Base-by-base conservation (phyloP, 805 yeast species). In the Sugiyamaella chiloensis region DNA sequence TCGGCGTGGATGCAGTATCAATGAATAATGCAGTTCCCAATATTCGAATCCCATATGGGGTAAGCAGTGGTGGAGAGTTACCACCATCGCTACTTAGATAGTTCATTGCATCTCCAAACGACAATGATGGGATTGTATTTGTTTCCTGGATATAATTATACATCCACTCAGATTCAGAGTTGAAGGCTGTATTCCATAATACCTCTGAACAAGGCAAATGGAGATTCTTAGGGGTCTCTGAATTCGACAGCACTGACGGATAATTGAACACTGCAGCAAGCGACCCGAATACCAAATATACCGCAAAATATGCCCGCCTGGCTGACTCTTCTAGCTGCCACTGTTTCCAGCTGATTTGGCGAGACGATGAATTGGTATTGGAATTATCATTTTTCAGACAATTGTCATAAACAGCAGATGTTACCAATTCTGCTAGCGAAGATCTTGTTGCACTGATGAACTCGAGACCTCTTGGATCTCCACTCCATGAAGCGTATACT, bases 171-270 rank as follows among this genome's bases (percentile, higher is more conserved):
- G 49, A 48, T 36, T 57, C 59, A 16, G 43, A 31, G 30, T 26
- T 30, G 17, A 58, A 56, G 4, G 57, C 37, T 16, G 60, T 49
- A 45, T 56, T 57, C 69, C 69, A 64, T 11, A 58, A 50, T 4
- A 44, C 44, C 47, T 65, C 69, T 4, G 62, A 56, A 47, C 67
- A 61, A 5, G 69, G 69, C 24, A 65, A 50, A 14, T 26, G 41
- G 11, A 60, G 40, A 31, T 50, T 47, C 9, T 37, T 42, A n/a
- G 57, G 55, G 24, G 54, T 40, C n/a, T 53, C 50, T n/a, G 45
- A 36, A 46, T 52, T 55, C 35, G 52, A 26, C 24, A 62, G 46
- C 8, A 58, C 49, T 1, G 62, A 51, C 7, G 64, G 59, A 36
- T 60, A 61, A 42, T 61, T 59, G 54, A 59, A 63, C 7, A 57